These are phyloP conservation scores for Yamagishiella unicocca DNA, from an alignment of 139 green algal species.

Conservation along the genomic window DNA sequence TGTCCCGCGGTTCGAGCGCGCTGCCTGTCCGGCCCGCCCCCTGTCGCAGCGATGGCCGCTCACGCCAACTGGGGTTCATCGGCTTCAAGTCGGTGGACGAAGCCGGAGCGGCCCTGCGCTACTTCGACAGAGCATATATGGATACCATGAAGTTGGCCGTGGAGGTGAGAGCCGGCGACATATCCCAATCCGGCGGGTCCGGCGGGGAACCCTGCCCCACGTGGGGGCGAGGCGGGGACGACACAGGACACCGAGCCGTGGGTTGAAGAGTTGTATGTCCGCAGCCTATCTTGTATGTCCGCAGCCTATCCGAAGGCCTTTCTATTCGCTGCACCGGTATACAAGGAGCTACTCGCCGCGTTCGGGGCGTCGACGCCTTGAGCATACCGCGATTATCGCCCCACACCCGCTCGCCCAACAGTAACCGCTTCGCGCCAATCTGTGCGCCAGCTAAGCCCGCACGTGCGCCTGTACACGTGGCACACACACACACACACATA, in stretches of 20 bases:
- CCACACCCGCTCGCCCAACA: background rate
- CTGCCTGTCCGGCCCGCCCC: background rate
- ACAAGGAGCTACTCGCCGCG: too few relatives aligned
- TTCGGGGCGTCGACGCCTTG: background rate
- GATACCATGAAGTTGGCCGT: slow-evolving; percentile 88
- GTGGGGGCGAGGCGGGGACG: too few relatives aligned
- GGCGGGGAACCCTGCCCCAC: too few relatives aligned
- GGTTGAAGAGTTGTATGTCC: too few relatives aligned
- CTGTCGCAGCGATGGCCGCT: slow-evolving; percentile 87
- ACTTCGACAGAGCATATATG: slow-evolving; percentile 94
- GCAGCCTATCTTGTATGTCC: too few relatives aligned
- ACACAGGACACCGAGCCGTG: too few relatives aligned
- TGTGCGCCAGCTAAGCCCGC: too few relatives aligned
- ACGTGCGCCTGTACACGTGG: too few relatives aligned
- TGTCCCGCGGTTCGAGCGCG: background rate
- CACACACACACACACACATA: too few relatives aligned
- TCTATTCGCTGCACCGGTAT: too few relatives aligned
- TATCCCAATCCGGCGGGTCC: background rate
- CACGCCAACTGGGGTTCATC: slow-evolving; percentile 95
- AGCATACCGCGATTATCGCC: background rate
- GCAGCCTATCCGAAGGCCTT: too few relatives aligned
- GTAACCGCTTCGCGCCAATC: too few relatives aligned
- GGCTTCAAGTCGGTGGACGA: slow-evolving; percentile 88
- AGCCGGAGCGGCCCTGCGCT: slow-evolving; percentile 81
- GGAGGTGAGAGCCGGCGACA: slow-evolving; percentile 71